Conservation (phyloP, 2,329 filamentous ascomycete species). For the Trichoderma afroharzianum region DNA sequence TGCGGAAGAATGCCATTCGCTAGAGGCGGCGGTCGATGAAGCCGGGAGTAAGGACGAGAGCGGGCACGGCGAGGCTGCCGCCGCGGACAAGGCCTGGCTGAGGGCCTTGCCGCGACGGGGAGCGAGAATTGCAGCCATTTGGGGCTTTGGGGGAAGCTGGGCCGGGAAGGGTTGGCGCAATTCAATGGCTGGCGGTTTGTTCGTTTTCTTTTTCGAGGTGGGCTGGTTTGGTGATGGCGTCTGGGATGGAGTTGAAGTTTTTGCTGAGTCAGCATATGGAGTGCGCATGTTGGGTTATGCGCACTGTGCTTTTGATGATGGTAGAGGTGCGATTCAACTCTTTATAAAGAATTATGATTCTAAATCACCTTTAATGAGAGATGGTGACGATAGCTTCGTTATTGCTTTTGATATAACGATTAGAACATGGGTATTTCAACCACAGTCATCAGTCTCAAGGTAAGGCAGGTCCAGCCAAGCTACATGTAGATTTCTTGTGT, state of each 20-base stretch:
- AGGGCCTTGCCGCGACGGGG: slow-evolving; percentile 59
- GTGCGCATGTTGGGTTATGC: not conserved
- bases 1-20: slow-evolving; percentile 26
- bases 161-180: not conserved
- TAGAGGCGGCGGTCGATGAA: slow-evolving; percentile 27
- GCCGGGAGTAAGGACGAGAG: not conserved
- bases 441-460: not conserved
- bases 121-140: slow-evolving; percentile 57
- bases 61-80: slow-evolving; percentile 24
- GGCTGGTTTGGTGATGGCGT: not conserved
- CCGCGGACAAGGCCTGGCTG: slow-evolving; percentile 51
- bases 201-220: not conserved
- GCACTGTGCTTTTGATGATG: not conserved
- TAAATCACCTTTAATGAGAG: too few species aligned
- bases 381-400: too few species aligned
- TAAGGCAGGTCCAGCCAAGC: not conserved
- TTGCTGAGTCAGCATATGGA: not conserved
- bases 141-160: slow-evolving; percentile 17
- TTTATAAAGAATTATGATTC: too few species aligned
- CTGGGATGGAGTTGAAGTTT: slow-evolving; percentile 11
- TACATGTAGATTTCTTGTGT: not conserved
- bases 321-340: not conserved
- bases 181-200: not conserved
- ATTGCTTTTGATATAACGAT: too few species aligned
- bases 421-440: not conserved